These are phyloP conservation scores for Tetrahymena borealis DNA, from an alignment of 73 alveolate genomes.

Conservation along the genomic window DNA sequence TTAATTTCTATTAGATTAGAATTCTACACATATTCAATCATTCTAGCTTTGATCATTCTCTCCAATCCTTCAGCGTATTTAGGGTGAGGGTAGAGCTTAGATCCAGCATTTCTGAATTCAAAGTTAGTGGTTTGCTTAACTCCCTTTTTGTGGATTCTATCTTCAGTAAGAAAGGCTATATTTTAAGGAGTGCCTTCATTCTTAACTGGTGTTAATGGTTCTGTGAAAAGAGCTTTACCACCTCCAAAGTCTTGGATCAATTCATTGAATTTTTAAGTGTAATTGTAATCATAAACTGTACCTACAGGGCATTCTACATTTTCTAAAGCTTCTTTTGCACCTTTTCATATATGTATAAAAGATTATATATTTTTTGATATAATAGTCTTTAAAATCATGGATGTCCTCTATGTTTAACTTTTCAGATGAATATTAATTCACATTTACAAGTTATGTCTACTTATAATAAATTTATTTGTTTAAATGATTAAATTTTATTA, in stretches of 20 bases:
- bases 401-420: no score
- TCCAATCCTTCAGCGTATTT: constrained; percentile 40
- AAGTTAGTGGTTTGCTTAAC: constrained; percentile 31
- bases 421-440: no score
- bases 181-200: constrained; percentile 71
- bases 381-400: no score
- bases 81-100: constrained; percentile 49
- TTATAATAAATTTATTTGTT: no score
- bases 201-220: constrained; percentile 57
- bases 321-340: constrained; percentile 57
- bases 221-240: constrained; percentile 54
- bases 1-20: constrained; percentile 40
- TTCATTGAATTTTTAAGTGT: constrained; percentile 36
- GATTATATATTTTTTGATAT: no score
- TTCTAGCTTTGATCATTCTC: constrained; percentile 23
- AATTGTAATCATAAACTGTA: constrained; percentile 41
- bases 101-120: constrained; percentile 43
- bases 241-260: constrained; percentile 48
- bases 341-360: neutral
- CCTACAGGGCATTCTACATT: constrained; percentile 60
- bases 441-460: no score
- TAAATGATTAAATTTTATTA: no score
- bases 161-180: constrained; percentile 37
- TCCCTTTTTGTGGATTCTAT: constrained; percentile 37
- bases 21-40: constrained; percentile 26